A percentile compares a stretch with the other conserved stretches of the same genome.
These are phyloP conservation scores for Aspergillus nidulans DNA, from an alignment of 495 filamentous ascomycete species.

Conservation along the genomic window DNA sequence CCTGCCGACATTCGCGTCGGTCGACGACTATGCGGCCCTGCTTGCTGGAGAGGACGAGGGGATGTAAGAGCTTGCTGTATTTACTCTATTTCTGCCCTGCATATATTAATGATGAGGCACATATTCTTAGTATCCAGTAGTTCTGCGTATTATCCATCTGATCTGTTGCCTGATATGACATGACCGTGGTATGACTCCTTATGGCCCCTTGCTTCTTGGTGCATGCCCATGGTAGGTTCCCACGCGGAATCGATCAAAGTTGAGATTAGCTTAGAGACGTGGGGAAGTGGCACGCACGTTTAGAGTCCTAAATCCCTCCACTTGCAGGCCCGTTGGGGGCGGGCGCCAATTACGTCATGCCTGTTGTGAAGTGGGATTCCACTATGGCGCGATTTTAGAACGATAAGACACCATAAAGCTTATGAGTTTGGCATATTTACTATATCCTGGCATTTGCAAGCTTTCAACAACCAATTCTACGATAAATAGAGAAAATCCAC, in stretches of 20 bases:
- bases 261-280: constrained; percentile 8
- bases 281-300: neutral
- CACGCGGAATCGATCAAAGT: neutral
- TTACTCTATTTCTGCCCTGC: neutral
- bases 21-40: constrained; percentile 88
- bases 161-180: neutral
- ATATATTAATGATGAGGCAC: neutral
- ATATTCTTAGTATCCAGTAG: neutral
- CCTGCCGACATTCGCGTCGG: constrained; percentile 86
- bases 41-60: constrained; percentile 69
- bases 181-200: constrained; percentile 1
- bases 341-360: neutral
- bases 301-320: neutral
- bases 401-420: neutral
- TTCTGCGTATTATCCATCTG: neutral
- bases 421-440: neutral
- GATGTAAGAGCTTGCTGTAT: constrained; percentile 25
- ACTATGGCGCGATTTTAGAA: constrained; percentile 1
- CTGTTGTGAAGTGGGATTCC: neutral
- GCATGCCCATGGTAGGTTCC: neutral
- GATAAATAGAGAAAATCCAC: neutral
- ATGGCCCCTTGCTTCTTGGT: neutral
- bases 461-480: neutral
- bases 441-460: neutral
- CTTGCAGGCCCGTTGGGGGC: neutral